A percentile compares a stretch with the other conserved stretches of the same genome.
Conservation (phyloP, 192 early-diverging fungal species). For the Lobulomyces angularis region DNA sequence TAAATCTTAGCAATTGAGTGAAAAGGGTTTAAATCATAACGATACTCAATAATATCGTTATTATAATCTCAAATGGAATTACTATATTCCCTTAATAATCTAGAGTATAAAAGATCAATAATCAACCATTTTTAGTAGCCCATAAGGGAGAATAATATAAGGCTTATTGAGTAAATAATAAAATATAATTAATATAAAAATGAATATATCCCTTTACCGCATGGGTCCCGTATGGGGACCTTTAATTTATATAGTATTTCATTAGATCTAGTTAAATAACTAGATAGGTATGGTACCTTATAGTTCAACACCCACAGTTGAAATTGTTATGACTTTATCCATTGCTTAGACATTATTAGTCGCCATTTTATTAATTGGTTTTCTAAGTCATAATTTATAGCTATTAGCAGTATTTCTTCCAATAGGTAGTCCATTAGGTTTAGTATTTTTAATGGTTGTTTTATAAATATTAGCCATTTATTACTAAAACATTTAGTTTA, state of each 20-base stretch:
- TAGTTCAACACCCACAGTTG: constrained; percentile 26
- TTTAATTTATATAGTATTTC: constrained; percentile 23
- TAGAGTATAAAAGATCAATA: no score
- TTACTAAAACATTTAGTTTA: constrained; percentile 26
- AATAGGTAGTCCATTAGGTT: constrained; percentile 23
- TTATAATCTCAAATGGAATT: no score
- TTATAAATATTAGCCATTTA: constrained; percentile 26
- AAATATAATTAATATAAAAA: no score
- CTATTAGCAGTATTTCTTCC: constrained; percentile 22
- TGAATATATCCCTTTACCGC: no score
- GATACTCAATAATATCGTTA: no score
- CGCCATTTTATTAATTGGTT: constrained; percentile 19
- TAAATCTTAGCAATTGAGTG: no score
- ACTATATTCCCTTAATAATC: no score
- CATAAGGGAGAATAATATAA: no score
- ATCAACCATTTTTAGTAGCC: no score
- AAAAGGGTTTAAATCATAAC: no score
- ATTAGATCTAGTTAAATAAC: constrained; percentile 26
- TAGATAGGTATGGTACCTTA: constrained; percentile 27
- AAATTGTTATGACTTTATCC: constrained; percentile 25
- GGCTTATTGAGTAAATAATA: no score
- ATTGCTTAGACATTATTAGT: constrained; percentile 21
- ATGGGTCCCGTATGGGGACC: no score
- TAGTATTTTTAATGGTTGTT: constrained; percentile 23
- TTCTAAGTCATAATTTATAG: constrained; percentile 19